phyloP scores from a whole-genome alignment of 2,329 filamentous ascomycete species.

The Xylaria sp. region DNA sequence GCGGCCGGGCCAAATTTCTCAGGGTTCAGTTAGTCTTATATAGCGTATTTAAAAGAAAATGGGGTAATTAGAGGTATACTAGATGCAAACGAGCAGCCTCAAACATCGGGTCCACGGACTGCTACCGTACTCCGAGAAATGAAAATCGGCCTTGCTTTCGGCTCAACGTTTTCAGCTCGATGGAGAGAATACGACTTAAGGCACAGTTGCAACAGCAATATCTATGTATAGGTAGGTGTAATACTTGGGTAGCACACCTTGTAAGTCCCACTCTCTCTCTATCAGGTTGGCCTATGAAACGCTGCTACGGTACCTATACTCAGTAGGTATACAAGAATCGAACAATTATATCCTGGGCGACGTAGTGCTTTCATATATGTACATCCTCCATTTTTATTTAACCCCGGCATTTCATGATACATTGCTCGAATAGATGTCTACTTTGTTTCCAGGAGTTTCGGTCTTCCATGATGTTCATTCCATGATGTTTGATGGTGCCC shows the following conservation, averaged over 20 bases:
- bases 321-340: no score
- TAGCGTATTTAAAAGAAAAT: no score
- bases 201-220: constrained; percentile 10
- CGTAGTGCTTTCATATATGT: neutral
- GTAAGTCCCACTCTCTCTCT: neutral
- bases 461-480: constrained; percentile 1
- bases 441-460: neutral
- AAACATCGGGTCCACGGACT: constrained; percentile 16
- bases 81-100: no score
- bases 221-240: no score
- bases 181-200: constrained; percentile 13
- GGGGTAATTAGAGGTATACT: neutral
- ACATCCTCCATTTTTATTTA: neutral
- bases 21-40: no score
- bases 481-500: constrained; percentile 1
- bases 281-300: neutral
- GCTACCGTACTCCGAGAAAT: constrained; percentile 1
- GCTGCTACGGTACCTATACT: no score
- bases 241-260: neutral
- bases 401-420: neutral
- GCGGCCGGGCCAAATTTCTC: no score
- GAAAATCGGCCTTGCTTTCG: constrained; percentile 20
- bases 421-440: neutral
- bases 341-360: no score
- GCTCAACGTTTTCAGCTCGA: constrained; percentile 22